phyloP scores from a whole-genome alignment of 148 eudicot genomes.

The Polygonum maritimum region DNA sequence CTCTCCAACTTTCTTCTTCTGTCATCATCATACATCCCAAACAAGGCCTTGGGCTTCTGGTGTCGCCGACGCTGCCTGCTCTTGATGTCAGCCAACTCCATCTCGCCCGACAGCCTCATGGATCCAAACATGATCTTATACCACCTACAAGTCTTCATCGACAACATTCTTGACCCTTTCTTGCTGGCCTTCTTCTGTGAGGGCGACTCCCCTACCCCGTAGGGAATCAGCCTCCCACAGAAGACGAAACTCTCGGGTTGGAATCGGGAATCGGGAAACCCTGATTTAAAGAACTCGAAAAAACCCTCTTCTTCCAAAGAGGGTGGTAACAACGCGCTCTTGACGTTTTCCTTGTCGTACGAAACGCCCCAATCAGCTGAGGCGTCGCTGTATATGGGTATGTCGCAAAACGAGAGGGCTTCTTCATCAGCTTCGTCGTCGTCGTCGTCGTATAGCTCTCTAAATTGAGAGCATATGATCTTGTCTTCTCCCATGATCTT shows the following conservation, averaged over 20 bases:
- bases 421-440: background rate
- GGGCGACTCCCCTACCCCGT: background rate
- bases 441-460: background rate
- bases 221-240: conserved; percentile 4
- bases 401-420: conserved; percentile 5
- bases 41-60: background rate
- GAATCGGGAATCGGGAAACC: background rate
- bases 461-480: background rate
- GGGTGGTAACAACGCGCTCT: background rate
- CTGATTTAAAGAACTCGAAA: background rate
- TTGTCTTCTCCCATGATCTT: background rate
- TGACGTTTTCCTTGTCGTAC: background rate
- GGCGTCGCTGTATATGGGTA: conserved; percentile 3
- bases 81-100: conserved; percentile 6
- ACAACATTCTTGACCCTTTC: background rate
- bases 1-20: background rate
- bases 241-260: conserved; percentile 1
- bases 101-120: background rate
- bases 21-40: background rate
- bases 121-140: conserved; percentile 7
- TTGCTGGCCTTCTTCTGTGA: background rate
- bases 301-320: background rate
- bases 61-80: background rate
- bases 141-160: background rate
- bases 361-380: background rate